Percentiles rank a stretch among this genome's conserved stretches.
Conservation (phyloP, 2,329 filamentous ascomycete genomes). For the Phyllosticta paracitricarpa region DNA sequence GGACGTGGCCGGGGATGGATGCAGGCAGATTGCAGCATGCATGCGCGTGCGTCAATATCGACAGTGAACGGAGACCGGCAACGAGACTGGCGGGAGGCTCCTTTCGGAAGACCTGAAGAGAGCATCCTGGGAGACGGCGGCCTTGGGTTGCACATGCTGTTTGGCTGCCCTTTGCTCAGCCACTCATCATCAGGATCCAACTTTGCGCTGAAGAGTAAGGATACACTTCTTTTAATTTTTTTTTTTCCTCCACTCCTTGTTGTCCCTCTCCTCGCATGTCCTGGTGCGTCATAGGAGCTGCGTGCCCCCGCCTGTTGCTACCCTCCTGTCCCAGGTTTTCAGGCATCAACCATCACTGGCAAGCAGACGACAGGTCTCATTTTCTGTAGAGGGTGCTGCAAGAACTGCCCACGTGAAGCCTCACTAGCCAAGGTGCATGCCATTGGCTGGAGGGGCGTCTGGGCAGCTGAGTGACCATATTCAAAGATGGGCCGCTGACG, state of each 20-base stretch:
- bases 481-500: background rate
- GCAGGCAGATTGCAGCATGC: background rate
- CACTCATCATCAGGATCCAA: background rate
- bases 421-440: background rate
- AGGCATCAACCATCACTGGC: background rate
- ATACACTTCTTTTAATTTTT: background rate
- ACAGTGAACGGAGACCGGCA: background rate
- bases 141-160: background rate
- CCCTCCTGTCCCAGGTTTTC: background rate
- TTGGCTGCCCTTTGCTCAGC: background rate
- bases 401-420: background rate
- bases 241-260: background rate
- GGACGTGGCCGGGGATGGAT: background rate
- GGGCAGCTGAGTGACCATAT: background rate
- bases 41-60: background rate
- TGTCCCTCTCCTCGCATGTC: too few relatives aligned
- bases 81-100: background rate
- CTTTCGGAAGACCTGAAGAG: background rate
- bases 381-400: background rate
- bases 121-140: background rate
- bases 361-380: background rate
- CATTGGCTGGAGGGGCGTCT: background rate
- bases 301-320: background rate
- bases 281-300: background rate
- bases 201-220: background rate